Evolutionary conservation across 2,329 filamentous ascomycete genomes (phyloP), one percentile per base, ranked within the genome.

Genomic region (Diaporthe helianthi): DNA sequence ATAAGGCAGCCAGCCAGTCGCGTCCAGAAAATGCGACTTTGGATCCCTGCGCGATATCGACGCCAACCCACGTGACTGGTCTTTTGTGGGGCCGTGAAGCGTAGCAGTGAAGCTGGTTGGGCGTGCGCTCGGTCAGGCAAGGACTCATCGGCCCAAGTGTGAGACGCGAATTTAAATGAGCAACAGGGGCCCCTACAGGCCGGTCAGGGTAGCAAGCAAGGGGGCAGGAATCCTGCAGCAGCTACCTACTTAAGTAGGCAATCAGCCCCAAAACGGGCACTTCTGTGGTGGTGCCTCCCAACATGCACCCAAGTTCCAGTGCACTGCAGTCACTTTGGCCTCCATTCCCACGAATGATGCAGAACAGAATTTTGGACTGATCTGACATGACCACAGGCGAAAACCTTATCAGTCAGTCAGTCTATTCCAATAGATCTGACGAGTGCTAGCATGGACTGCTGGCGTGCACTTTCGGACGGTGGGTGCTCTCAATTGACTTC

Each of bases 81-180:
- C 24, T 22, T 29, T 10, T 49, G 33, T 31, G 69, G 69, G 63
- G 26, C 61, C 24, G 10, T 15, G 26, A 47, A 2, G 4, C 9
- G 6, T 10, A 4, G 15, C 36, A 38, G 15, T 9, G 38, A 2
- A 17, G 22, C 22, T 71, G 67, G 33, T 71, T 71, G 67, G 69
- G 29, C 33, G 26, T 31, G 36, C 22, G 41, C 33, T 65, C 61
- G 61, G 67, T 64, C 55, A 36, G 26, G 38, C 51, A 52, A 66
- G 33, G 69, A 71, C 69, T 69, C 69, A 71, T 71, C 69, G 41
- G 67, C 69, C 15, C 53, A 55, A 60, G 63, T 69, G 61, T 60
- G 52, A 69, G 61, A 60, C 60, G 52, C 41, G 54, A 51, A 49
- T 65, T 67, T 69, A 13, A 38, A 33, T 53, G 63, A 69, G 61